A percentile compares a stretch with the other conserved stretches of the same genome.
Evolutionary conservation across 2,329 filamentous ascomycete genomes (phyloP).

Genomic region (Neonectria faginata): DNA sequence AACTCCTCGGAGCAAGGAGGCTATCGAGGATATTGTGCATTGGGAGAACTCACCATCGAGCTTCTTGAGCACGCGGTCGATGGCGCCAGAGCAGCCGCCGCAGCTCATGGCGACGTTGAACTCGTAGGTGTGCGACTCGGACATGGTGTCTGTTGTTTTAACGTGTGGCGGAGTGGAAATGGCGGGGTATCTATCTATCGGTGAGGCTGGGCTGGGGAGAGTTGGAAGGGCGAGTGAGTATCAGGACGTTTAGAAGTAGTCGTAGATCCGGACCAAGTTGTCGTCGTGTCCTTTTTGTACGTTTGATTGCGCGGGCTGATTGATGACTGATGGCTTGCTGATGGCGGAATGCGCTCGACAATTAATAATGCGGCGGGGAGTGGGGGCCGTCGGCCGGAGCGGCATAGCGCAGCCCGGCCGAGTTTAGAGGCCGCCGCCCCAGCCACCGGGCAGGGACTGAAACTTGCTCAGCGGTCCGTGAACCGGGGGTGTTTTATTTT

Average conservation of each 20-base stretch:
- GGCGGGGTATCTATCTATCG: slow-evolving; percentile 38
- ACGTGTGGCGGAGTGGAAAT: slow-evolving; percentile 13
- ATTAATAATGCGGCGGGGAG: slow-evolving; percentile 42
- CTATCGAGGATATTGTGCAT: background rate
- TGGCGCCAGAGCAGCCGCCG: slow-evolving; percentile 93
- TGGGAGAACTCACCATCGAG: slow-evolving; percentile 75
- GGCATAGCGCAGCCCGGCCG: slow-evolving; percentile 16
- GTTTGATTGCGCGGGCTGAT: background rate
- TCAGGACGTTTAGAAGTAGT: background rate
- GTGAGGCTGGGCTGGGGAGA: slow-evolving; percentile 3
- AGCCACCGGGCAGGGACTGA: slow-evolving; percentile 3
- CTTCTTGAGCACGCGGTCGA: slow-evolving; percentile 92
- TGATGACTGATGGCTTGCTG: slow-evolving; percentile 20
- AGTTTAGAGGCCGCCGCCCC: background rate
- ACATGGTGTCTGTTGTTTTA: slow-evolving; percentile 63
- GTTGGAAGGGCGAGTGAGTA: slow-evolving; percentile 15
- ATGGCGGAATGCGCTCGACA: slow-evolving; percentile 19
- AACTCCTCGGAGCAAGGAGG: background rate
- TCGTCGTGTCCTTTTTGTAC: slow-evolving; percentile 26
- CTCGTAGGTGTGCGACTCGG: slow-evolving; percentile 88
- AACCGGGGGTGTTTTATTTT: background rate
- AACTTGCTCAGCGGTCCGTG: slow-evolving; percentile 4
- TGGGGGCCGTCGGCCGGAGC: slow-evolving; percentile 22
- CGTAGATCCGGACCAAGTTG: background rate
- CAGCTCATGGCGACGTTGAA: slow-evolving; percentile 96